Conservation (phyloP, 176 grass and related monocot genomes). For the Oryza australiensis region DNA sequence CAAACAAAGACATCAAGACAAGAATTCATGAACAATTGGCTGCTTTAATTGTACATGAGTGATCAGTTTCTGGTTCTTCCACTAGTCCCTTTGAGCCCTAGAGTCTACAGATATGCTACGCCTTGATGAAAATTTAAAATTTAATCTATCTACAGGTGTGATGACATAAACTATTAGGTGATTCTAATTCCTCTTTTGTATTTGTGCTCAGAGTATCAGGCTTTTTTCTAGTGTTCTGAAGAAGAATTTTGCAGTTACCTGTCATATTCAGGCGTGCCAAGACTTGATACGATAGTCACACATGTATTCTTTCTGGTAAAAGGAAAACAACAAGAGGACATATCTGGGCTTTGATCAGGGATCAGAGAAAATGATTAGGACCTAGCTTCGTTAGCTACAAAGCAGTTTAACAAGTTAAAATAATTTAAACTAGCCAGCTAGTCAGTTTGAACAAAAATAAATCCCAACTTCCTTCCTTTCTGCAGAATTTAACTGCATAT, state of each 20-base stretch:
- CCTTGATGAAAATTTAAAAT: slow-evolving; percentile 28
- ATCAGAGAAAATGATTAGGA: slow-evolving; percentile 20
- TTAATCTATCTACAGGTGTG: slow-evolving; percentile 20
- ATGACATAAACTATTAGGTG: slow-evolving; percentile 38
- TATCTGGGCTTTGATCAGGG: slow-evolving; percentile 25
- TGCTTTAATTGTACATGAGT: slow-evolving; percentile 20
- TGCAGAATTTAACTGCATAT: too few relatives aligned
- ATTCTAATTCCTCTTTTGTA: slow-evolving; percentile 33
- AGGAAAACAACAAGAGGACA: slow-evolving; percentile 1
- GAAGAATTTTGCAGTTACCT: slow-evolving; percentile 47
- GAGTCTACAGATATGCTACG: slow-evolving; percentile 48
- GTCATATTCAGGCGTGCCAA: slow-evolving; percentile 35
- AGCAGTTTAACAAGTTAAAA: background rate
- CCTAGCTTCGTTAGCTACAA: slow-evolving; percentile 9
- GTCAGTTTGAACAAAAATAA: background rate
- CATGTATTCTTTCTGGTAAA: slow-evolving; percentile 33
- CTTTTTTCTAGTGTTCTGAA: slow-evolving; percentile 19
- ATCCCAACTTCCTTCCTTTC: too few relatives aligned
- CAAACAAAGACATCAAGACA: slow-evolving; percentile 20
- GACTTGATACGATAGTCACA: slow-evolving; percentile 42
- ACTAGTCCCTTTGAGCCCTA: slow-evolving; percentile 39
- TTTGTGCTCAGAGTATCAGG: slow-evolving; percentile 43
- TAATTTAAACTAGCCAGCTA: background rate
- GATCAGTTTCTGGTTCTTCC: slow-evolving; percentile 52
- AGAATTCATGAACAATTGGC: slow-evolving; percentile 15